These are phyloP conservation scores for Phytophthora hibernalis DNA, from an alignment of 352 stramenopile genomes.

Conservation along the genomic window DNA sequence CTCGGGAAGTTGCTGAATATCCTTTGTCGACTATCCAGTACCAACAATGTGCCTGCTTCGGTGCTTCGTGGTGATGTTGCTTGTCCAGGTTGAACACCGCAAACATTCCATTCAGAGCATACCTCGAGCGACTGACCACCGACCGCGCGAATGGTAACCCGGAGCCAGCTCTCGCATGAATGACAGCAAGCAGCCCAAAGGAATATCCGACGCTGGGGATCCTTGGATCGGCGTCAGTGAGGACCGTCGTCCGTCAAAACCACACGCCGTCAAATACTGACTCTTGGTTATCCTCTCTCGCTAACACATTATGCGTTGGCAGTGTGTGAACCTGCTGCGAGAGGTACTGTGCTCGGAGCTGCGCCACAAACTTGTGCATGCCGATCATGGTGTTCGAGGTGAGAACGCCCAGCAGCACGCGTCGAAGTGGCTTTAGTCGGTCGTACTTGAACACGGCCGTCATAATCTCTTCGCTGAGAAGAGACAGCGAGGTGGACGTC, in stretches of 20 bases:
- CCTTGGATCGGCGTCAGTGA: conserved; percentile 21
- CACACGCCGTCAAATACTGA: conserved; percentile 39
- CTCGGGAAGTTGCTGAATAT: conserved; percentile 56
- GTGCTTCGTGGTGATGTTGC: background rate
- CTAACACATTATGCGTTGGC: background rate
- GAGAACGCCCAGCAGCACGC: conserved; percentile 35
- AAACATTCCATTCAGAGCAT: conserved; percentile 32
- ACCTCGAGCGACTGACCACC: conserved; percentile 27
- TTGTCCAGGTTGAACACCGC: background rate
- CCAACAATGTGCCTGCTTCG: conserved; percentile 34
- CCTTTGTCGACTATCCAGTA: conserved; percentile 48
- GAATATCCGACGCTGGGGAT: conserved; percentile 17
- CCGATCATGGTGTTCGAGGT: conserved; percentile 44
- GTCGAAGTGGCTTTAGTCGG: conserved; percentile 36
- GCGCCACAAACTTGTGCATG: conserved; percentile 46
- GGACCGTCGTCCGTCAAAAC: conserved; percentile 36
- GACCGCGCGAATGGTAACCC: conserved; percentile 33
- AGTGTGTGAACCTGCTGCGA: conserved; percentile 17
- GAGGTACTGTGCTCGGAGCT: conserved; percentile 42
- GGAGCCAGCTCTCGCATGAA: conserved; percentile 44
- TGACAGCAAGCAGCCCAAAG: conserved; percentile 35
- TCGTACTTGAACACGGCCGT: conserved; percentile 46
- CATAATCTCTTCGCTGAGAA: conserved; percentile 46
- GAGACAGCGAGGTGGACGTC: conserved; percentile 26
- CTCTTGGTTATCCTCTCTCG: background rate